phyloP scores from a whole-genome alignment of 2,329 filamentous ascomycete genomes.

The Oidium heveae region DNA sequence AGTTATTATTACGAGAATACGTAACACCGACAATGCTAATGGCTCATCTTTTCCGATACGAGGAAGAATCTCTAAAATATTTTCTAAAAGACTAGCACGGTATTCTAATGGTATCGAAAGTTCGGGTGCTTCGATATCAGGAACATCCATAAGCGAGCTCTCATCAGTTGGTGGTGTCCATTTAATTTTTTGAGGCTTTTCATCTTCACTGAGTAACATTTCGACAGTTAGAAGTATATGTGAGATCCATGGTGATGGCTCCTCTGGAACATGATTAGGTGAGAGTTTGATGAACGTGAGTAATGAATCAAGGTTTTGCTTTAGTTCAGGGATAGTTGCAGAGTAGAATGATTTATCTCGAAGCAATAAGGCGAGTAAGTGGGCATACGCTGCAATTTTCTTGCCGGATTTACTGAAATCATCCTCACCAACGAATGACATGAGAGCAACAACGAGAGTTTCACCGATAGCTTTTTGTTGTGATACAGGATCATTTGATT shows the following conservation, averaged over 20 bases:
- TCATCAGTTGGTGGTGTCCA: conserved; percentile 36
- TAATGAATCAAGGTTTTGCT: conserved; percentile 51
- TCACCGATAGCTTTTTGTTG: conserved; percentile 49
- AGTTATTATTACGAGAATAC: conserved; percentile 71
- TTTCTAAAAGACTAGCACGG: conserved; percentile 45
- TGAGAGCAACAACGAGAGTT: conserved; percentile 61
- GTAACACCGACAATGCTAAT: conserved; percentile 57
- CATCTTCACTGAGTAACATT: conserved; percentile 69
- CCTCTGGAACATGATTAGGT: conserved; percentile 40
- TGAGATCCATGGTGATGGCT: conserved; percentile 77
- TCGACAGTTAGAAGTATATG: conserved; percentile 79
- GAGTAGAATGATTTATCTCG: conserved; percentile 64
- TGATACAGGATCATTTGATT: conserved; percentile 29
- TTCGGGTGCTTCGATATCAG: conserved; percentile 33
- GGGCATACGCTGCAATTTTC: conserved; percentile 75
- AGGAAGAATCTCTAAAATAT: conserved; percentile 62
- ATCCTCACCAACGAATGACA: conserved; percentile 37
- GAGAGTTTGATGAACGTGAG: conserved; percentile 55
- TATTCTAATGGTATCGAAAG: conserved; percentile 37
- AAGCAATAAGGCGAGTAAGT: conserved; percentile 68
- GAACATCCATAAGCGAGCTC: conserved; percentile 22
- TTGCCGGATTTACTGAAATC: conserved; percentile 23
- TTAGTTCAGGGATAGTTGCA: conserved; percentile 47
- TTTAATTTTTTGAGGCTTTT: conserved; percentile 46
- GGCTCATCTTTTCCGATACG: conserved; percentile 69